Conservation (phyloP, 1,284 basidiomycete genomes). For the Gymnopus androsaceus region DNA sequence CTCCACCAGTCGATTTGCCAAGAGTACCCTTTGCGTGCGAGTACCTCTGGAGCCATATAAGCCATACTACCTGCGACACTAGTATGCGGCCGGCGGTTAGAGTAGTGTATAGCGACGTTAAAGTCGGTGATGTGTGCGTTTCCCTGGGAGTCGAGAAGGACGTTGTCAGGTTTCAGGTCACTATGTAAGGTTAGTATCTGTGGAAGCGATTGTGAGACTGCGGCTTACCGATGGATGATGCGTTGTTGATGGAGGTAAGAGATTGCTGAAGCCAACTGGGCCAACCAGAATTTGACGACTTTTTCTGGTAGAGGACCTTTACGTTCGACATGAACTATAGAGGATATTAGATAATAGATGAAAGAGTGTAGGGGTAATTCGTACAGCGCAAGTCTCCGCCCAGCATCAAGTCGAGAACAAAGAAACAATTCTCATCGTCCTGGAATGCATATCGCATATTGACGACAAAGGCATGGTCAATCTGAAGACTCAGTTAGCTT, state of each 20-base stretch:
- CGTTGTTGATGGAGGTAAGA: constrained; percentile 89
- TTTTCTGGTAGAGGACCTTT: constrained; percentile 78
- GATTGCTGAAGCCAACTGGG: constrained; percentile 84
- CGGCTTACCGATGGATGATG: constrained; percentile 89
- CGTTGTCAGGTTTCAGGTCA: constrained; percentile 96
- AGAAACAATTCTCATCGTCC: constrained; percentile 98
- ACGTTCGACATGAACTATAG: constrained; percentile 85
- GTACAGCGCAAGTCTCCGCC: constrained; percentile 92
- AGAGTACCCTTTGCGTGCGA: constrained; percentile 77
- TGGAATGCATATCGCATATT: constrained; percentile 97
- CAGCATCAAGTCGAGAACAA: constrained; percentile 95
- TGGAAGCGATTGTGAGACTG: constrained; percentile 37
- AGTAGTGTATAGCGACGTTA: constrained; percentile 98
- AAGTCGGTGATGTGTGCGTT: constrained; percentile 98
- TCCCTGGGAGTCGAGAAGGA: constrained; percentile 87
- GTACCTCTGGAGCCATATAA: constrained; percentile 97
- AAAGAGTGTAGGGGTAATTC: constrained; percentile 35
- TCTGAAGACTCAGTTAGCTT: constrained; percentile 47
- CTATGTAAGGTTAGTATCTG: too few relatives aligned
- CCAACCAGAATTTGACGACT: constrained; percentile 86
- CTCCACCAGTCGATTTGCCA: constrained; percentile 97
- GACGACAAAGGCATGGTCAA: constrained; percentile 93
- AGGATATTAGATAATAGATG: constrained; percentile 8
- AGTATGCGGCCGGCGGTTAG: constrained; percentile 81
- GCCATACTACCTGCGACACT: constrained; percentile 97